A percentile compares a stretch with the other conserved stretches of the same genome.
These are phyloP conservation scores for Candida nemodendra DNA, from an alignment of 805 yeast species.

Conservation along the genomic window DNA sequence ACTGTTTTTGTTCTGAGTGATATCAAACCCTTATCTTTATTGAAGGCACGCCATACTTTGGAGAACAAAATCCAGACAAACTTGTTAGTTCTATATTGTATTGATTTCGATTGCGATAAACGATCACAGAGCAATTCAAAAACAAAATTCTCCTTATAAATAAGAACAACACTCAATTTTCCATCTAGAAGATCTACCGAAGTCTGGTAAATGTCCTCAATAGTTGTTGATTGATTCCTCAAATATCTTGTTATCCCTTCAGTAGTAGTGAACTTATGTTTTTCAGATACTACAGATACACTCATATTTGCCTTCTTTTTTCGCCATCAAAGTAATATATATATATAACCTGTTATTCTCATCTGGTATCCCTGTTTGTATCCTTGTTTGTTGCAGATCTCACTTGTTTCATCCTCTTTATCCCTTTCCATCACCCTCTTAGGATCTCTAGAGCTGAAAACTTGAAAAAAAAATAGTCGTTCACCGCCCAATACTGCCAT, in stretches of 20 bases:
- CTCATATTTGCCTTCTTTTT: constrained; percentile 1
- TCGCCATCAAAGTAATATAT: not conserved
- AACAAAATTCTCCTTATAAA: constrained; percentile 53
- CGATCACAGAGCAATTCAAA: constrained; percentile 62
- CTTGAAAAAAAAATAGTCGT: not conserved
- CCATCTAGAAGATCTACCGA: constrained; percentile 35
- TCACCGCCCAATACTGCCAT: too few species aligned
- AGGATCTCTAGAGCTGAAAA: not conserved
- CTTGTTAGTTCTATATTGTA: constrained; percentile 41
- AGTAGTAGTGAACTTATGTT: constrained; percentile 27
- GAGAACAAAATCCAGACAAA: constrained; percentile 53
- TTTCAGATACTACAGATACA: not conserved
- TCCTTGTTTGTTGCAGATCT: too few species aligned
- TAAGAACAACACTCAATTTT: constrained; percentile 42
- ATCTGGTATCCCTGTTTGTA: too few species aligned
- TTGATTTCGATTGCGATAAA: constrained; percentile 46
- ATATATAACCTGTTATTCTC: not conserved
- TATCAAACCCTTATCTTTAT: constrained; percentile 18
- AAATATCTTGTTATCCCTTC: constrained; percentile 57
- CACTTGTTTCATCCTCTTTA: not conserved
- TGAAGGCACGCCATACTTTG: constrained; percentile 26
- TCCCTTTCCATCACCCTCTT: not conserved
- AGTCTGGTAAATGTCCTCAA: constrained; percentile 40
- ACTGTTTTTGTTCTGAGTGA: constrained; percentile 40
- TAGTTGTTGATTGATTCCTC: constrained; percentile 49